Percentiles rank a stretch among this genome's conserved stretches.
phyloP scores from a whole-genome alignment of 1,139 yeast genomes.

The Candida freyschussii region DNA sequence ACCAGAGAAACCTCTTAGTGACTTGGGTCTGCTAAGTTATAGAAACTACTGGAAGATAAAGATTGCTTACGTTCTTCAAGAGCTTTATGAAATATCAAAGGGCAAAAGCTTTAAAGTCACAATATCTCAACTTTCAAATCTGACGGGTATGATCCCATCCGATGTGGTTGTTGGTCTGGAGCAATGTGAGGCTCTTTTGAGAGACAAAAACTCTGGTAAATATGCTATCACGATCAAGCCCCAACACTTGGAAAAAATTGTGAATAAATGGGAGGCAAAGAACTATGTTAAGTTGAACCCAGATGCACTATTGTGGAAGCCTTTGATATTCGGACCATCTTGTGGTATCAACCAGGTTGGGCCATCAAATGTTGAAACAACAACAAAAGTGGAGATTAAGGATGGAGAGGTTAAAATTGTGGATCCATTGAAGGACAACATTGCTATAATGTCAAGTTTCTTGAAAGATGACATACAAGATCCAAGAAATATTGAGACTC shows the following conservation, averaged over 20 bases:
- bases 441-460: slow-evolving; percentile 51
- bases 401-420: slow-evolving; percentile 16
- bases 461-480: slow-evolving; percentile 62
- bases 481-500: slow-evolving; percentile 52
- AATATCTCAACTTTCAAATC: slow-evolving; percentile 53
- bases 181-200: slow-evolving; percentile 57
- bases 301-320: slow-evolving; percentile 66
- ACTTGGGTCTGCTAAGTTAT: slow-evolving; percentile 79
- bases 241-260: slow-evolving; percentile 38
- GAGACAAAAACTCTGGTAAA: slow-evolving; percentile 31
- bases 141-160: slow-evolving; percentile 83
- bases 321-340: slow-evolving; percentile 76
- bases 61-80: slow-evolving; percentile 45
- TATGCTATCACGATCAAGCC: slow-evolving; percentile 56
- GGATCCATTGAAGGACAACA: slow-evolving; percentile 41
- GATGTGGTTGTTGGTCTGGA: slow-evolving; percentile 88
- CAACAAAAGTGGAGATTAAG: slow-evolving; percentile 2
- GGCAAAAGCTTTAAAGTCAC: slow-evolving; percentile 34
- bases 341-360: slow-evolving; percentile 59
- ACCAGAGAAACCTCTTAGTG: slow-evolving; percentile 92
- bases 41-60: slow-evolving; percentile 80
- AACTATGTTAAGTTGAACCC: slow-evolving; percentile 49
- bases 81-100: slow-evolving; percentile 28
- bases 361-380: slow-evolving; percentile 21
- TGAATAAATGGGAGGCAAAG: slow-evolving; percentile 53